Percentiles rank a stretch among this genome's conserved stretches.
phyloP scores from a whole-genome alignment of 148 eudicot genomes.

The Camellia lanceoleosa region DNA sequence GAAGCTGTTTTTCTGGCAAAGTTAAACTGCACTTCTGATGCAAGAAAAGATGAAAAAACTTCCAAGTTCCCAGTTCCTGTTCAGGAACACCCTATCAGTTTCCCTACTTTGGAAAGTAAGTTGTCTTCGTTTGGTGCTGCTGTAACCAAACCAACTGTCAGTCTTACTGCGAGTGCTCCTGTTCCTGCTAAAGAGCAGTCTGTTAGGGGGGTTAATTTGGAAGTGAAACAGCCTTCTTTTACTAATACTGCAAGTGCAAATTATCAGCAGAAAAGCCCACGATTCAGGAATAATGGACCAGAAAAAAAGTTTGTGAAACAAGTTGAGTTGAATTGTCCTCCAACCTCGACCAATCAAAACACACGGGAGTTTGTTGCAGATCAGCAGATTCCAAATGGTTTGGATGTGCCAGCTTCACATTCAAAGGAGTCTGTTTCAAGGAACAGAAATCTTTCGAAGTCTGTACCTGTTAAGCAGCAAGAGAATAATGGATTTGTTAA shows the following conservation, averaged over 20 bases:
- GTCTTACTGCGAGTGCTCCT: slow-evolving; percentile 3
- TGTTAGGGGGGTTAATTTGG: slow-evolving; percentile 29
- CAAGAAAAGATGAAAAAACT: slow-evolving; percentile 28
- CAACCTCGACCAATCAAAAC: slow-evolving; percentile 37
- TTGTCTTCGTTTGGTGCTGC: slow-evolving; percentile 29
- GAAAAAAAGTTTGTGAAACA: slow-evolving; percentile 36
- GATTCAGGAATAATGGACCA: slow-evolving; percentile 34
- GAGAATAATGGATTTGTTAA: neutral
- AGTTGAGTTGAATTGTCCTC: slow-evolving; percentile 55
- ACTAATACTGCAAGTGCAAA: slow-evolving; percentile 20
- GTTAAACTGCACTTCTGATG: slow-evolving; percentile 15
- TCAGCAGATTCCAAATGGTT: slow-evolving; percentile 30
- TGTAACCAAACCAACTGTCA: slow-evolving; percentile 24
- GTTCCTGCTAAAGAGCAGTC: slow-evolving; percentile 26
- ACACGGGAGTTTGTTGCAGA: slow-evolving; percentile 24
- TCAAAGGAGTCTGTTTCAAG: slow-evolving; percentile 28
- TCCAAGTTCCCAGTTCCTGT: slow-evolving; percentile 21
- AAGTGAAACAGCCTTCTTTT: slow-evolving; percentile 29
- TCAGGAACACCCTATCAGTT: slow-evolving; percentile 17
- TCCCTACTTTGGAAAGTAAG: slow-evolving; percentile 21
- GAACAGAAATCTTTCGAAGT: slow-evolving; percentile 34
- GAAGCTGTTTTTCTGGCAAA: slow-evolving; percentile 35
- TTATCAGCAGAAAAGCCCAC: slow-evolving; percentile 35
- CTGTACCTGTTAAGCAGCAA: slow-evolving; percentile 25
- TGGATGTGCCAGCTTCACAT: slow-evolving; percentile 29